Conservation (phyloP, 2,329 filamentous ascomycete genomes). For the Dryadomyces quercivorus region DNA sequence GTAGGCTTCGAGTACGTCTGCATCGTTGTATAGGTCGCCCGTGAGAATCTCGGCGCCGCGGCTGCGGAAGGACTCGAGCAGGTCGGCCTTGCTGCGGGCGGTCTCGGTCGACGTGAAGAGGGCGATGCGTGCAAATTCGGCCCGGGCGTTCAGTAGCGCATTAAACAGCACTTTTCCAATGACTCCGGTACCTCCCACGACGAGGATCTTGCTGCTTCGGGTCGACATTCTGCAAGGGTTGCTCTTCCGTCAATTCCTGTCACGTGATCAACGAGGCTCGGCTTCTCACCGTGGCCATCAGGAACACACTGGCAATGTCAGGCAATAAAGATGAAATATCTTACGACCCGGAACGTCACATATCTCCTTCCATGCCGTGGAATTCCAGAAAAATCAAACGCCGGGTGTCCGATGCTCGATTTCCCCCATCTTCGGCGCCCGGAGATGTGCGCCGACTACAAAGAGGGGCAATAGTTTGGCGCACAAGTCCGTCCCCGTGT, state of each 20-base stretch:
- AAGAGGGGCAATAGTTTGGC: not conserved
- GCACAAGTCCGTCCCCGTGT: not conserved
- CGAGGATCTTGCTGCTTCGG: constrained; percentile 13
- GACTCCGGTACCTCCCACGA: constrained; percentile 21
- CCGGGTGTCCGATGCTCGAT: not conserved
- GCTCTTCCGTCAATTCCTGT: too few species aligned
- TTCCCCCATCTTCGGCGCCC: too few species aligned
- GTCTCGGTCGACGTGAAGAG: constrained; percentile 34
- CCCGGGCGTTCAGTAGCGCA: constrained; percentile 19
- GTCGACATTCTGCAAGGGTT: not conserved
- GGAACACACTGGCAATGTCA: not conserved
- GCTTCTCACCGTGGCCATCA: too few species aligned
- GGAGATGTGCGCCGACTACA: not conserved
- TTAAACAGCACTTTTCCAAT: constrained; percentile 23
- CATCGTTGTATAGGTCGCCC: constrained; percentile 6
- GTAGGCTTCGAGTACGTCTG: constrained; percentile 4
- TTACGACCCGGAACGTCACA: not conserved
- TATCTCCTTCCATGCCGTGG: too few species aligned
- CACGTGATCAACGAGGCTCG: too few species aligned
- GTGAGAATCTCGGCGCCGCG: constrained; percentile 3
- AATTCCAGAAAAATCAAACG: too few species aligned
- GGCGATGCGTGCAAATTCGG: constrained; percentile 20
- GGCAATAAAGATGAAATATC: not conserved
- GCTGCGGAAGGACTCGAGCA: not conserved
- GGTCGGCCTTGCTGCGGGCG: constrained; percentile 2